phyloP scores from a whole-genome alignment of 805 yeast genomes.

The Saccharomycopsis selenospora region DNA sequence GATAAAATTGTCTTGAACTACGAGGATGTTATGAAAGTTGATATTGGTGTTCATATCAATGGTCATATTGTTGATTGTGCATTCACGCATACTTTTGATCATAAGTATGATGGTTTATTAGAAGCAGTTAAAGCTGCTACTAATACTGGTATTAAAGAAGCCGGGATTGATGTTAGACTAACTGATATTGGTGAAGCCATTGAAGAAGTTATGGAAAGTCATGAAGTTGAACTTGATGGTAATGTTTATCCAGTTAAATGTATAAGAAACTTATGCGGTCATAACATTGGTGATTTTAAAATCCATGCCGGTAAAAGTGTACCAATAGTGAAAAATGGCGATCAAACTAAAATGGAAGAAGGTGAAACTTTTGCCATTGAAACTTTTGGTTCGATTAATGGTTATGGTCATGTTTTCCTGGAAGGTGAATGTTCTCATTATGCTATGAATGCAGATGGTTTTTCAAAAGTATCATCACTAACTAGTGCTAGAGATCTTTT shows the following conservation, averaged over 20 bases:
- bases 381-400: slow-evolving; percentile 89
- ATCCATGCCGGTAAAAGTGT: slow-evolving; percentile 96
- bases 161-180: slow-evolving; percentile 93
- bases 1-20: slow-evolving; percentile 74
- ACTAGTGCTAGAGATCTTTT: slow-evolving; percentile 66
- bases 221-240: slow-evolving; percentile 88
- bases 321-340: slow-evolving; percentile 91
- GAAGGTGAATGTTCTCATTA: slow-evolving; percentile 96
- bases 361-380: slow-evolving; percentile 98
- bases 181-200: slow-evolving; percentile 94
- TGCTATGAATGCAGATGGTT: slow-evolving; percentile 49
- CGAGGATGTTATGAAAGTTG: slow-evolving; percentile 95
- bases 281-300: slow-evolving; percentile 72
- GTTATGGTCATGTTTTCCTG: slow-evolving; percentile 78
- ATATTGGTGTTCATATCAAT: slow-evolving; percentile 92
- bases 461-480: slow-evolving; percentile 41
- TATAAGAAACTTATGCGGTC: slow-evolving; percentile 91
- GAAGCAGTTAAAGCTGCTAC: slow-evolving; percentile 91
- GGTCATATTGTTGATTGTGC: slow-evolving; percentile 95
- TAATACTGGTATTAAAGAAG: slow-evolving; percentile 82
- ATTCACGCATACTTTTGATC: slow-evolving; percentile 83
- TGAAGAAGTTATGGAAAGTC: slow-evolving; percentile 95
- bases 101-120: slow-evolving; percentile 70
- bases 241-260: slow-evolving; percentile 78
- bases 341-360: slow-evolving; percentile 96